Evolutionary conservation across 768 basidiomycete species (phyloP), one percentile per base, ranked within the genome.

Genomic region (Boletus subparvulus): DNA sequence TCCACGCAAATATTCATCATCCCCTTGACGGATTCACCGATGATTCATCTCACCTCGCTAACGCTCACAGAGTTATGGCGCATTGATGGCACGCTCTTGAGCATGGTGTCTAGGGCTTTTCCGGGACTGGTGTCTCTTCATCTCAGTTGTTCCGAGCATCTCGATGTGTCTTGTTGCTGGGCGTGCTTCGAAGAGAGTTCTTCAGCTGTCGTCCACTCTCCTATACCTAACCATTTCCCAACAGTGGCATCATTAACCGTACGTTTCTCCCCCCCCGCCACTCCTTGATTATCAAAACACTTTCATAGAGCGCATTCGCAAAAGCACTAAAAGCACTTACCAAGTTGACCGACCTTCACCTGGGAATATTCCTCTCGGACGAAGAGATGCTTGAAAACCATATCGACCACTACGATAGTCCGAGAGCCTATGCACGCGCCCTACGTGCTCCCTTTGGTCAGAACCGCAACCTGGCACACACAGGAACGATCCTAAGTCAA

Each of bases 281-380:
- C 26, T 33, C 28, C 19, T 52, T 53, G 48, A 28, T 43, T 49
- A 50, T 53, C 56, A 32, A 50, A 51, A 44, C 32, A 52, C 37
- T 55, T 40, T 50, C 35, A 17, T 48, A 86, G 84, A 64, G 58
- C 50, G 66, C 73, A 26, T 81, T 80, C 48, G 77, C 75, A 9
- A 70, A 60, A 11, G 75, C 74, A n/a, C 67, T 86, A 19, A 69
- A 69, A 59, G 73, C 81, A 17, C 74, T 88, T 12, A 70, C 64
- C 46, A 73, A 74, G 12, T 74, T 88, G 11, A 67, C 73, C 16
- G 68, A 79, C 55, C 75, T 89, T 16, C 80, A 81, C 60, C 72
- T 89, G 21, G 87, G 87, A 0, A 73, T 88, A 46, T 84, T 83
- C 63, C 79, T 89, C 19, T 88, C 86, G 0, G 76, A 80, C 50